Evolutionary conservation across 2,329 filamentous ascomycete species (phyloP), one percentile per base, ranked within the genome.

Genomic region (Alternaria ventricosa): DNA sequence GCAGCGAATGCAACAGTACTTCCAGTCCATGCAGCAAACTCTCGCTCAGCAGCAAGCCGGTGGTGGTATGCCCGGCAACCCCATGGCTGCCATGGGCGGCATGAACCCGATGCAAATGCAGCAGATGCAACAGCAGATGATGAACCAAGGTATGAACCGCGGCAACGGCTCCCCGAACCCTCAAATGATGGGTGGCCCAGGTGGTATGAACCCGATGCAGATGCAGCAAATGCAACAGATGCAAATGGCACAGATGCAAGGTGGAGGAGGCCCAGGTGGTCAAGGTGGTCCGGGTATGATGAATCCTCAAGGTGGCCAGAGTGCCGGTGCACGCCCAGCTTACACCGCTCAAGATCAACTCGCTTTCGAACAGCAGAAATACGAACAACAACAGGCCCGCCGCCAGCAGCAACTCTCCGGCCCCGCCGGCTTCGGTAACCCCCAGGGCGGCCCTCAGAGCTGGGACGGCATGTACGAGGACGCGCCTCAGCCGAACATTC

Each of bases 391-490:
- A 76, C 85, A 89, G 77, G 84, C 84, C 67, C 85, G 86, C 65
- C 87, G 86, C 79, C 80, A 84, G 77, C 80, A 82, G 64, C 80
- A 83, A 65, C 71, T 69, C 33, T 76, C 74, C 57, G 80, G 80
- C 22, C 71, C 68, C 45, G 76, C 72, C 60, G 80, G 80, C 25
- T 80, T 78, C 78, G 86, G 82, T 53, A 86, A 82, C 41, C 83
- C 84, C 12, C 57, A 60, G 60, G 89, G 88, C 47, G 89, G 89
- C 15, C 91, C 91, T n/a, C 93, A 92, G 23, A 94, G 91, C 44
- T 97, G 94, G 94, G 95, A 98, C 79, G 95, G 95, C 75, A 97
- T 97, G 94, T 98, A 97, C 79, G 95, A 98, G 78, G 95, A 97
- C 78, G 92, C 94, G 2, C 94, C 94, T 15, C 93, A 95, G 77